Conservation (phyloP, 2,329 filamentous ascomycete species). For the Ceratocystis cubensis region DNA sequence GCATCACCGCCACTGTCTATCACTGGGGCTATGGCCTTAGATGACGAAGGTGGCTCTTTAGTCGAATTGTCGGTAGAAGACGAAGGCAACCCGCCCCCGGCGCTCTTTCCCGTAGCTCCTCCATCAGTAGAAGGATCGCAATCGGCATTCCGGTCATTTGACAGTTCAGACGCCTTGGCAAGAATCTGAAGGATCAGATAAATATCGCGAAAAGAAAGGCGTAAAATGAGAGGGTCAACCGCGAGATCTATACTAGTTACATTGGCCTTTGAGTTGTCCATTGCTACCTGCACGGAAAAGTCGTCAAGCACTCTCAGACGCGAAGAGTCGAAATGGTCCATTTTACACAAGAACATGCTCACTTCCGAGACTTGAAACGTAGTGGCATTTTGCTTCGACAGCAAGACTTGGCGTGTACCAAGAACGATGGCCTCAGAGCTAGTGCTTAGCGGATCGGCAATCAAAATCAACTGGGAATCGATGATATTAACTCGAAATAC, state of each 20-base stretch:
- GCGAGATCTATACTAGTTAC: slow-evolving; percentile 72
- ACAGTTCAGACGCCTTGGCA: slow-evolving; percentile 78
- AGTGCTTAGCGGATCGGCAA: slow-evolving; percentile 80
- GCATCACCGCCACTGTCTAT: neutral
- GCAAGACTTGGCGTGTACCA: slow-evolving; percentile 80
- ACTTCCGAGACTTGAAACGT: slow-evolving; percentile 88
- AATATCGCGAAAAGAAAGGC: slow-evolving; percentile 87
- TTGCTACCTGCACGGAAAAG: slow-evolving; percentile 79
- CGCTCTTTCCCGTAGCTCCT: neutral
- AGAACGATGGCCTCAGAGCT: slow-evolving; percentile 94
- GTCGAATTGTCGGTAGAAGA: neutral
- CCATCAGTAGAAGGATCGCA: neutral
- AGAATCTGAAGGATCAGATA: slow-evolving; percentile 86
- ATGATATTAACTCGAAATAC: slow-evolving; percentile 90
- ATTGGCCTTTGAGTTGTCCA: slow-evolving; percentile 56
- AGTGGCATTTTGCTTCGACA: slow-evolving; percentile 86
- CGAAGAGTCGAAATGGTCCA: slow-evolving; percentile 92
- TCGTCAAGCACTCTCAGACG: slow-evolving; percentile 89
- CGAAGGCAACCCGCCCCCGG: neutral
- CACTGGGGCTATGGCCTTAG: neutral
- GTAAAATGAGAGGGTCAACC: slow-evolving; percentile 79
- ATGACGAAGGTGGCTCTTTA: neutral
- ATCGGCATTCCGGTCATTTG: slow-evolving; percentile 38
- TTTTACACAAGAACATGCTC: slow-evolving; percentile 96
- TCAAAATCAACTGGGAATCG: slow-evolving; percentile 89